These are phyloP conservation scores for Platanthera guangdongensis DNA, from an alignment of 106 monocot genomes.

Conservation along the genomic window DNA sequence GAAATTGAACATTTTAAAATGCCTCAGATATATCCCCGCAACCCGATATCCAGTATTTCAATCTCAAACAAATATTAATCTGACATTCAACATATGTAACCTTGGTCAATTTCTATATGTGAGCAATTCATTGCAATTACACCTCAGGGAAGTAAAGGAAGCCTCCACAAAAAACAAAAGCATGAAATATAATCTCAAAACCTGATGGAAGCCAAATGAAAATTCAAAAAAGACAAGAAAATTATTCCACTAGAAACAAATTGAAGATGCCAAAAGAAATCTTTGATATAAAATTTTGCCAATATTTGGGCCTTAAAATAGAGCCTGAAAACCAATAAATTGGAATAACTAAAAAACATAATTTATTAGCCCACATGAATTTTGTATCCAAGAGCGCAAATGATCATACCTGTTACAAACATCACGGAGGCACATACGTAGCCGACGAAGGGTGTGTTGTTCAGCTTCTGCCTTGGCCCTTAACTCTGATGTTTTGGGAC, in stretches of 20 bases:
- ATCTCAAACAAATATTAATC: too few relatives aligned
- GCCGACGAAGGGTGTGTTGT: slow-evolving; percentile 81
- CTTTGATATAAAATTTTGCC: background rate
- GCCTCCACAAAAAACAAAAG: background rate
- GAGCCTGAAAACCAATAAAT: background rate
- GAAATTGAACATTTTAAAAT: too few relatives aligned
- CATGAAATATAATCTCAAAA: too few relatives aligned
- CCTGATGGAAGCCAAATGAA: background rate
- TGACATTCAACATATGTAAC: too few relatives aligned
- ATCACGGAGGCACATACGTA: slow-evolving; percentile 98
- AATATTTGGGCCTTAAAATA: background rate
- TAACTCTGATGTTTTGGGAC: slow-evolving; percentile 73
- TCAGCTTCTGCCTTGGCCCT: slow-evolving; percentile 87
- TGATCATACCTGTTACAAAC: slow-evolving; percentile 78
- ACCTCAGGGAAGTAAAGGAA: background rate
- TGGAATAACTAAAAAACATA: background rate
- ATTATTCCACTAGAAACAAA: background rate
- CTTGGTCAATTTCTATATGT: background rate
- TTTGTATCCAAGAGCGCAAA: background rate
- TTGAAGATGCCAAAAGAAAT: background rate
- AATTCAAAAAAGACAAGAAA: background rate
- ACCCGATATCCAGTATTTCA: too few relatives aligned
- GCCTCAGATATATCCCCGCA: too few relatives aligned
- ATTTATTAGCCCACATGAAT: background rate
- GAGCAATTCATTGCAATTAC: background rate